Evolutionary conservation across 805 yeast species (phyloP), one percentile per base, ranked within the genome.

Genomic region (Candida silvatica): DNA sequence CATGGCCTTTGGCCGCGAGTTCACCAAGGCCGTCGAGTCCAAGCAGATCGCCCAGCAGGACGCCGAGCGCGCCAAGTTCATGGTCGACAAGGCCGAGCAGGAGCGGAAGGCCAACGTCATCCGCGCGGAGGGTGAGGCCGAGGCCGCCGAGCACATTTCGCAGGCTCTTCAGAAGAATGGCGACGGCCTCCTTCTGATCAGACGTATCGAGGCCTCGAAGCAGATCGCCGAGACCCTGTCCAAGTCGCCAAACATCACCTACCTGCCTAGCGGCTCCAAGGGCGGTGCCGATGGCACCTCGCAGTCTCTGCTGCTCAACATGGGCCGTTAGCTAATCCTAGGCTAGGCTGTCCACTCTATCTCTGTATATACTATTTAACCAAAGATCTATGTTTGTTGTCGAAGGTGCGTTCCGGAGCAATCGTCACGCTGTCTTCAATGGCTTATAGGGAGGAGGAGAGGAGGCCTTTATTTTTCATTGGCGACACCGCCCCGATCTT

Each of bases 11-110:
- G 97, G 98, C 36, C 74, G 71, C 45, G 98, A 92, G 56, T 92
- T 92, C 67, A 92, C 98, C 36, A 88, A 84, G 61, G 97, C 98
- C 23, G 98, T 92, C 40, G 98, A 92, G 65, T 95, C 85, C 65
- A 92, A 92, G 59, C 97, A 92, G 64, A 94, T 92, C 62, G 98
- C 98, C 22, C 98, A 92, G 66, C 98, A 92, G 64, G 98, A 92
- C 56, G 97, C 98, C 17, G 97, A 92, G 67, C 74, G 98, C 47
- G 96, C 97, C 39, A 82, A 81, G 53, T 92, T 76, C 55, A 67
- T 85, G 35, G 97, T 92, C 37, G 97, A 88, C 55, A 82, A 82
- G 56, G 97, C 97, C 6, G 97, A 92, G 61, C 98, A 92, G 65
- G 97, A 90, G 61, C 77, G 95, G 56, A 88, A 82, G 59, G 98